phyloP scores from a whole-genome alignment of 108 stramenopile species.

The Cyclotella choctawhatcheeana region DNA sequence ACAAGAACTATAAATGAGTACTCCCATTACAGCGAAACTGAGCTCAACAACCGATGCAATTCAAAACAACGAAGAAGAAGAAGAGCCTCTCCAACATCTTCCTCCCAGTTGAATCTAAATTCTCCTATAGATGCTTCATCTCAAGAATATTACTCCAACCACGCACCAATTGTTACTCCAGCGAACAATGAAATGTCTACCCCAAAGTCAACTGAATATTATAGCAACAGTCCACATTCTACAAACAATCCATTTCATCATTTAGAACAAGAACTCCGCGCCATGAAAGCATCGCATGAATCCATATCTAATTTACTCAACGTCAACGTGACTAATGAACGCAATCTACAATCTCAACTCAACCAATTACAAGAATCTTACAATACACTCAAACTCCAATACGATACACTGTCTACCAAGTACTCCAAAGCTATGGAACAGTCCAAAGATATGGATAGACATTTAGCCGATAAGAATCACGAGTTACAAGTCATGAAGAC shows the following conservation, averaged over 20 bases:
- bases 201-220: neutral
- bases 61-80: neutral
- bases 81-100: neutral
- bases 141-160: neutral
- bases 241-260: conserved; percentile 4
- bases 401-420: neutral
- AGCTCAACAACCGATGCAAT: no score
- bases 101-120: neutral
- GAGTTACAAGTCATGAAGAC: conserved; percentile 21
- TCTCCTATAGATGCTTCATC: neutral
- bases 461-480: neutral
- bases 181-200: neutral
- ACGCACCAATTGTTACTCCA: neutral
- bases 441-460: neutral
- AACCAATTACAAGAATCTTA: conserved; percentile 7
- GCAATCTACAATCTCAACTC: neutral
- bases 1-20: neutral
- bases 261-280: conserved; percentile 9
- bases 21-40: neutral
- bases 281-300: conserved; percentile 18
- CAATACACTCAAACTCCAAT: conserved; percentile 5
- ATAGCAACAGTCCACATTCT: neutral
- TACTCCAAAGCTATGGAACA: neutral
- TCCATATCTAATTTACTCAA: conserved; percentile 23
- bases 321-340: conserved; percentile 16